Evolutionary conservation across 2,329 filamentous ascomycete genomes (phyloP).

Genomic region (Lachnellula willkommii): DNA sequence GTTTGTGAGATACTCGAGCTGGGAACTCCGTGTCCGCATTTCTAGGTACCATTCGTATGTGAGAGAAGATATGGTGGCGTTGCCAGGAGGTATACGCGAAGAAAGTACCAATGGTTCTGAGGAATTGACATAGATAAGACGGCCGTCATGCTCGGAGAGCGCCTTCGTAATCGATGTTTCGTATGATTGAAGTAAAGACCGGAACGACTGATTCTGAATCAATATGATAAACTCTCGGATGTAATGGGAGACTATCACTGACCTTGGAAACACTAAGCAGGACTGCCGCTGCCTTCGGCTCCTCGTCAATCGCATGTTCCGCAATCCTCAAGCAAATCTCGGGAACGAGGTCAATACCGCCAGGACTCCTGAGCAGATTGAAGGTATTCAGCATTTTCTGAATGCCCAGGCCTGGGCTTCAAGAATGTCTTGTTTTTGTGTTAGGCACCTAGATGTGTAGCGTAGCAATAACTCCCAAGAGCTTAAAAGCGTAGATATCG

Average conservation of each 20-base stretch:
- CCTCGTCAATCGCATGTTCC: constrained; percentile 13
- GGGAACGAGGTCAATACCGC: constrained; percentile 5
- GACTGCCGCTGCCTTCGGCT: constrained; percentile 10
- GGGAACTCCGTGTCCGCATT: constrained; percentile 14
- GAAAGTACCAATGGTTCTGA: constrained; percentile 5
- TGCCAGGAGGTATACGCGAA: constrained; percentile 4
- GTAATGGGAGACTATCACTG: background rate
- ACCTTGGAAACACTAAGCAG: constrained; percentile 23
- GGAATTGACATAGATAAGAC: constrained; percentile 12
- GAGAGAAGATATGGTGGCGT: constrained; percentile 1
- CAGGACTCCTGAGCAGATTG: background rate
- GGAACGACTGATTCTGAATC: constrained; percentile 13
- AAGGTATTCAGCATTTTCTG: background rate
- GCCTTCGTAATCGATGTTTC: constrained; percentile 17
- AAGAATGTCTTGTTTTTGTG: no score
- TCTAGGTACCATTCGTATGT: constrained; percentile 23
- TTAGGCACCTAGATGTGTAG: background rate
- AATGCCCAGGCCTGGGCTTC: no score
- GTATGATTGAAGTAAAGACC: constrained; percentile 18
- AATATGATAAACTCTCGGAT: background rate
- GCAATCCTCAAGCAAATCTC: constrained; percentile 21
- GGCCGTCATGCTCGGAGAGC: constrained; percentile 1
- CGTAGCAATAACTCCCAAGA: background rate
- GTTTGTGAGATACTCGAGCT: constrained; percentile 14
- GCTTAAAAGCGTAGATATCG: background rate